phyloP scores from a whole-genome alignment of 2,329 filamentous ascomycete genomes.

The Aschersonia sp. region DNA sequence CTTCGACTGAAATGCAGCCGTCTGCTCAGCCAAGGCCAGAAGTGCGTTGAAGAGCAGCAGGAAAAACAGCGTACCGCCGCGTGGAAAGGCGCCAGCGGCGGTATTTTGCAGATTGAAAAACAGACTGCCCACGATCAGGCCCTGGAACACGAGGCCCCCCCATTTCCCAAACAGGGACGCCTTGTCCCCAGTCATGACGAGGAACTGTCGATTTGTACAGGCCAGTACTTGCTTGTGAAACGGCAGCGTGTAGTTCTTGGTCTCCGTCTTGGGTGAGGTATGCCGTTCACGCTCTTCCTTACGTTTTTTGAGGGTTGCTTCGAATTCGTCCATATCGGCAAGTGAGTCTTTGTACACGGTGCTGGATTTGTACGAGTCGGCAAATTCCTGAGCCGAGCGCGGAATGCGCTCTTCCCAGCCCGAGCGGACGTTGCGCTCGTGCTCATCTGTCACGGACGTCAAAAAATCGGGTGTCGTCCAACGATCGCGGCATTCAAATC shows the following conservation, averaged over 20 bases:
- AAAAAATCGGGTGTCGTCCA: slow-evolving; percentile 65
- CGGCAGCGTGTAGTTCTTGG: slow-evolving; percentile 63
- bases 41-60: slow-evolving; percentile 39
- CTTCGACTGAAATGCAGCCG: slow-evolving; percentile 43
- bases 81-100: slow-evolving; percentile 49
- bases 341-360: slow-evolving; percentile 43
- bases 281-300: slow-evolving; percentile 30
- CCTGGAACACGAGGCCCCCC: slow-evolving; percentile 63
- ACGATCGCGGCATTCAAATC: slow-evolving; percentile 56
- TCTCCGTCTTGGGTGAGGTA: slow-evolving; percentile 53
- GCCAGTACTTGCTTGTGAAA: slow-evolving; percentile 59
- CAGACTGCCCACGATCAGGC: slow-evolving; percentile 62
- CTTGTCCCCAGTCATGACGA: slow-evolving; percentile 63
- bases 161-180: slow-evolving; percentile 67
- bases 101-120: slow-evolving; percentile 54
- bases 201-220: slow-evolving; percentile 61
- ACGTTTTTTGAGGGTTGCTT: slow-evolving; percentile 42
- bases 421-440: slow-evolving; percentile 51
- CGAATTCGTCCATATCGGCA: slow-evolving; percentile 47
- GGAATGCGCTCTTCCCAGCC: slow-evolving; percentile 54
- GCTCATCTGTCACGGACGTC: slow-evolving; percentile 63
- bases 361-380: slow-evolving; percentile 49
- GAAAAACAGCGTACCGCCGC: slow-evolving; percentile 34
- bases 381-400: slow-evolving; percentile 54
- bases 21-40: slow-evolving; percentile 65